Evolutionary conservation across 78 protist genomes (phyloP).

Genomic region (Planoprotostelium fungivorum): DNA sequence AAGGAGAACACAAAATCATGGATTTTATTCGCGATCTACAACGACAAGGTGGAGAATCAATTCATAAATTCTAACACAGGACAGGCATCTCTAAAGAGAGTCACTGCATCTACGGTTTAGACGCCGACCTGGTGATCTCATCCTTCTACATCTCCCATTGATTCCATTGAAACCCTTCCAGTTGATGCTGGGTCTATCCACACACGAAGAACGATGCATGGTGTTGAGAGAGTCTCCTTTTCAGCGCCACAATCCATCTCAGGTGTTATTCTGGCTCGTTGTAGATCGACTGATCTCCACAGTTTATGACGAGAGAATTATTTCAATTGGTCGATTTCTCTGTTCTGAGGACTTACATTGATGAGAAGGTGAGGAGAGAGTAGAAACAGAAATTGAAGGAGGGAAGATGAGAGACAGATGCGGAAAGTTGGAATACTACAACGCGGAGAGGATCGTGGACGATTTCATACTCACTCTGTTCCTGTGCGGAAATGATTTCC

Average conservation of each 20-base stretch:
- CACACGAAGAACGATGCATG: slow-evolving; percentile 84
- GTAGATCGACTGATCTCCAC: no score
- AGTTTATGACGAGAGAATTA: not conserved
- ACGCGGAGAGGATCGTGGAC: slow-evolving; percentile 63
- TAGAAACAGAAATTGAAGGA: not conserved
- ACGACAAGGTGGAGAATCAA: slow-evolving; percentile 18
- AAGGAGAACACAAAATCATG: slow-evolving; percentile 94
- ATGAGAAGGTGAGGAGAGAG: slow-evolving; percentile 26
- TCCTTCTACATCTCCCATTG: not conserved
- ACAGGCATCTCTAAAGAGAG: slow-evolving; percentile 3
- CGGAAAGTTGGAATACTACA: no score
- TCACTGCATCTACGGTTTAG: slow-evolving; percentile 91
- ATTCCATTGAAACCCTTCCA: not conserved
- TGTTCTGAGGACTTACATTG: slow-evolving; percentile 59
- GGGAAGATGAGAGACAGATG: no score
- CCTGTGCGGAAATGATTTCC: slow-evolving; percentile 91
- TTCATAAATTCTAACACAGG: slow-evolving; percentile 4
- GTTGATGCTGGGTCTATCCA: slow-evolving; percentile 80
- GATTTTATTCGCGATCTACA: slow-evolving; percentile 66
- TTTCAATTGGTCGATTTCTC: slow-evolving; percentile 41
- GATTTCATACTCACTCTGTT: slow-evolving; percentile 80
- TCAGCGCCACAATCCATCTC: not conserved
- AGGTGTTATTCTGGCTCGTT: no score
- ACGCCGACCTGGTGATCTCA: slow-evolving; percentile 80
- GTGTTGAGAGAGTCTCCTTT: slow-evolving; percentile 72